These are phyloP conservation scores for Aegilops umbellulata DNA, from an alignment of 176 grass and related monocot species.

Conservation along the genomic window DNA sequence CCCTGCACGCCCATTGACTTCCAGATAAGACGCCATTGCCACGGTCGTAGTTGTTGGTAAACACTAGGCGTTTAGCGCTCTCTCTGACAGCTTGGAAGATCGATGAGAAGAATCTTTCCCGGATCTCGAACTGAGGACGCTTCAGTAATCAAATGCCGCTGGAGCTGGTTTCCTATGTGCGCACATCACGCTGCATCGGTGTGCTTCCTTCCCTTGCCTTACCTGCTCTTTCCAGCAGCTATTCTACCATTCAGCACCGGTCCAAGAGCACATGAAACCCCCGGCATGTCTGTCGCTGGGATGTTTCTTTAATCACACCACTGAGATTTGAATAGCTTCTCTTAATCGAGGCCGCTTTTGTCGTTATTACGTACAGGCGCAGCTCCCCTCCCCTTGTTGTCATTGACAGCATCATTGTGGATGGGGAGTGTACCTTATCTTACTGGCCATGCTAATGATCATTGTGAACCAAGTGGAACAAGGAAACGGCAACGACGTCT, in stretches of 20 bases:
- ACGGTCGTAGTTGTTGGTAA: neutral
- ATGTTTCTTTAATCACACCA: slow-evolving; percentile 28
- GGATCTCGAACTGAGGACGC: slow-evolving; percentile 33
- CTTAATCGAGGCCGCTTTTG: slow-evolving; percentile 19
- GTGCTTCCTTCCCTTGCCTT: slow-evolving; percentile 6
- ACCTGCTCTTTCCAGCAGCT: slow-evolving; percentile 6
- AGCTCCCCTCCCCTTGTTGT: slow-evolving; percentile 12
- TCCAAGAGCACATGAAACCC: slow-evolving; percentile 44
- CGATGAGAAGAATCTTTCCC: slow-evolving; percentile 49
- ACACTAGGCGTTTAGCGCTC: neutral
- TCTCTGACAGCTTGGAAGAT: slow-evolving; percentile 36
- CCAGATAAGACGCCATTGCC: slow-evolving; percentile 21
- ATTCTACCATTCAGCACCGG: neutral
- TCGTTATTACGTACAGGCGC: slow-evolving; percentile 28
- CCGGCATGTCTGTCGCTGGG: slow-evolving; percentile 58
- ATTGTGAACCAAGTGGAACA: slow-evolving; percentile 2
- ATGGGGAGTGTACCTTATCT: neutral
- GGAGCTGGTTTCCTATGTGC: slow-evolving; percentile 34
- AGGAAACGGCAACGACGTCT: neutral
- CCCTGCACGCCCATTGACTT: slow-evolving; percentile 36
- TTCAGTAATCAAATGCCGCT: slow-evolving; percentile 32
- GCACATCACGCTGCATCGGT: neutral
- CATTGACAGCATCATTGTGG: slow-evolving; percentile 31
- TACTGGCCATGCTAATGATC: neutral
- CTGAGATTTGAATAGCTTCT: slow-evolving; percentile 25